Percentiles rank a stretch among this genome's conserved stretches.
phyloP scores from a whole-genome alignment of 2,329 filamentous ascomycete species.

The Hypocreales sp. region DNA sequence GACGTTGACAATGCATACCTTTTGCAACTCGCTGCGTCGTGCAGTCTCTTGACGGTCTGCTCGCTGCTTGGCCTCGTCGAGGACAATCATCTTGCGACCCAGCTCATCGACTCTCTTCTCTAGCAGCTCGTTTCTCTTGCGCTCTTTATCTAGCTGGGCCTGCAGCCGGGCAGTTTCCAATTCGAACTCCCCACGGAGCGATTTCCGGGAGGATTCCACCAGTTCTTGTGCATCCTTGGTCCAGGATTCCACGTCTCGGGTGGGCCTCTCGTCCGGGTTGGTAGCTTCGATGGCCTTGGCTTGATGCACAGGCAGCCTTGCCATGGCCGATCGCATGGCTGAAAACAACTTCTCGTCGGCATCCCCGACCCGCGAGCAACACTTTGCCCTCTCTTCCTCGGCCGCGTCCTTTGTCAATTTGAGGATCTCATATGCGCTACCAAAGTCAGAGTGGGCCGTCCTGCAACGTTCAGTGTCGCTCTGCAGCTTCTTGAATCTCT shows the following conservation, averaged over 20 bases:
- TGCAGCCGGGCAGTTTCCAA: constrained; percentile 2
- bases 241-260: no score
- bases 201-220: no score
- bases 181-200: constrained; percentile 1
- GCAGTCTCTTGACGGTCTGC: constrained; percentile 1
- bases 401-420: constrained; percentile 5
- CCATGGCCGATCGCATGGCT: constrained; percentile 1
- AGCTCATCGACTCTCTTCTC: constrained; percentile 11
- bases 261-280: no score
- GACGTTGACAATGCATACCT: no score
- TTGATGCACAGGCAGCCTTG: background rate
- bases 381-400: constrained; percentile 4
- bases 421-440: constrained; percentile 7
- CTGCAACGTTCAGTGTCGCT: constrained; percentile 6
- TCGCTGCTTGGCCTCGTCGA: background rate
- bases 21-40: background rate
- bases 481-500: constrained; percentile 5
- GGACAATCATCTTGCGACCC: constrained; percentile 1
- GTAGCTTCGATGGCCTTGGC: background rate
- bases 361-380: constrained; percentile 2
- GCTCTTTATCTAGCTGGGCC: constrained; percentile 2
- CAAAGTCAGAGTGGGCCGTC: constrained; percentile 8
- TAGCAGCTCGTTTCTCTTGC: constrained; percentile 6
- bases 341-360: constrained; percentile 3
- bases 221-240: no score